phyloP scores from a whole-genome alignment of 208 protist species.

The Histomonas meleagridis region DNA sequence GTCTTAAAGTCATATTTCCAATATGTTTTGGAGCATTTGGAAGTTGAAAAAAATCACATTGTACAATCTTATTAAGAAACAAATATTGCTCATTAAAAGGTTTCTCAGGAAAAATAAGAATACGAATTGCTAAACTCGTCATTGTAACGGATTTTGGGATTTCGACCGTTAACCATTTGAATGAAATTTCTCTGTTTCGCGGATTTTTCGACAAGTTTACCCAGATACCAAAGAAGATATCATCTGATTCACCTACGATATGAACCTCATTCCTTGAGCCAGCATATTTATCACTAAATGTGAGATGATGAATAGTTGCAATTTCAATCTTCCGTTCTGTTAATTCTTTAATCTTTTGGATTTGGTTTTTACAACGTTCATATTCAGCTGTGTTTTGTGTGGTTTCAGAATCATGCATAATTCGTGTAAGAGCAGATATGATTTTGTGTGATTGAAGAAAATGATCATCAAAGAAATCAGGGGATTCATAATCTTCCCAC shows the following conservation, averaged over 20 bases:
- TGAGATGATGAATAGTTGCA: not conserved
- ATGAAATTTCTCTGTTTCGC: conserved; percentile 3
- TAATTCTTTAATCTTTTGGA: not conserved
- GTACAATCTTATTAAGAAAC: not conserved
- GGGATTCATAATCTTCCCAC: not conserved
- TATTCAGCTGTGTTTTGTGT: not conserved
- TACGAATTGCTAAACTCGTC: not conserved
- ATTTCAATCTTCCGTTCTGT: not conserved
- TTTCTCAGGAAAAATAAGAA: not conserved
- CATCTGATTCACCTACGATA: not conserved
- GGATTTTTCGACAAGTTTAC: conserved; percentile 26
- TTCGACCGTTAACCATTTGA: not conserved
- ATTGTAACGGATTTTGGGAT: conserved; percentile 15
- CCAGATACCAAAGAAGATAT: not conserved
- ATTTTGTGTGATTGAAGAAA: not conserved
- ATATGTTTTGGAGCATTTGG: not conserved
- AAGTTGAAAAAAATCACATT: conserved; percentile 8
- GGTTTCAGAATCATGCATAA: not conserved
- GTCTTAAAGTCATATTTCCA: not conserved
- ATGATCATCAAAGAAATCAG: not conserved
- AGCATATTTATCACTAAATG: conserved; percentile 24
- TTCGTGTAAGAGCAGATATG: not conserved
- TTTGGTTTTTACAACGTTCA: not conserved
- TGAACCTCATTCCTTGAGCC: not conserved
- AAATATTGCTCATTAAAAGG: conserved; percentile 17